These are phyloP conservation scores for Botrytis fabae DNA, from an alignment of 2,329 filamentous ascomycete genomes.

Conservation along the genomic window DNA sequence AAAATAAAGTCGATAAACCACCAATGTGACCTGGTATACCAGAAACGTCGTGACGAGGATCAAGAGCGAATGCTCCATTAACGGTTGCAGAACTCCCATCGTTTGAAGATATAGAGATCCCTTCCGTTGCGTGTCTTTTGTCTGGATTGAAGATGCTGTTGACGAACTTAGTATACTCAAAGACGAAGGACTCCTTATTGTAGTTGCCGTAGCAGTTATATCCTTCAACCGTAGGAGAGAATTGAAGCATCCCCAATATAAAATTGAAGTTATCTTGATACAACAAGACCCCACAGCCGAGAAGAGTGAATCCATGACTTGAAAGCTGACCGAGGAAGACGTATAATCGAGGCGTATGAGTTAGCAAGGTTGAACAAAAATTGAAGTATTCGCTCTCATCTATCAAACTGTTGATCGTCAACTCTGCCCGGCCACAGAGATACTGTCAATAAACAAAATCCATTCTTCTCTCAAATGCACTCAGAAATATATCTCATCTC, in stretches of 20 bases:
- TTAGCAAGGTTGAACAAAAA: background rate
- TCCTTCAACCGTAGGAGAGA: background rate
- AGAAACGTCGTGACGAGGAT: background rate
- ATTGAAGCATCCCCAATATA: background rate
- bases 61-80: background rate
- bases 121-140: background rate
- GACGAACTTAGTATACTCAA: background rate
- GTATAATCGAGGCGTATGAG: background rate
- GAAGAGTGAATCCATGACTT: background rate
- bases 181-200: background rate
- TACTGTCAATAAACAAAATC: background rate
- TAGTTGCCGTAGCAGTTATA: background rate
- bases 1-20: slow-evolving; percentile 22
- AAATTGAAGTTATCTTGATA: background rate
- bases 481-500: background rate
- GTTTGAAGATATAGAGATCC: background rate
- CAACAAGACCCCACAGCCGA: background rate
- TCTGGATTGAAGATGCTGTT: background rate
- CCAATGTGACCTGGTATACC: background rate
- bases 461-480: background rate
- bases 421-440: background rate
- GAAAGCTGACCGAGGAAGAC: background rate
- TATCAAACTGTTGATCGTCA: background rate
- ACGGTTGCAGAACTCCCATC: background rate
- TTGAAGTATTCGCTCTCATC: background rate